Evolutionary conservation across 2,329 filamentous ascomycete species (phyloP), one percentile per base, ranked within the genome.

Genomic region (Arthrobotrys sinensis): DNA sequence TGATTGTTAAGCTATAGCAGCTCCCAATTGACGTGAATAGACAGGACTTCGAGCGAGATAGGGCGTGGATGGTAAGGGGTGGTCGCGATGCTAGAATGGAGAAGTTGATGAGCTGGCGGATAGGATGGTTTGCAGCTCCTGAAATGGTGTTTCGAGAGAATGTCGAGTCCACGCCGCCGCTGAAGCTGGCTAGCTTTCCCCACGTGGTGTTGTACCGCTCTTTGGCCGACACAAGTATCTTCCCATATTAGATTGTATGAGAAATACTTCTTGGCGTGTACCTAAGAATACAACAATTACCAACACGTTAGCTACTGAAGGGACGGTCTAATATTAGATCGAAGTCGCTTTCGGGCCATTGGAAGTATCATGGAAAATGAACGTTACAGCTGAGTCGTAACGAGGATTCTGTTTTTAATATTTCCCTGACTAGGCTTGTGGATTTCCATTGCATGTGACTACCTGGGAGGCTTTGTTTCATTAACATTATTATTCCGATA

Each of bases 161-260:
- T 24, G 38, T 53, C 69, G 48, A 66, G 16, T 40, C 60, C 69
- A 73, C 36, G 24, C 36, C 36, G 24, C 36, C 60, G 68, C 68
- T 48, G 60, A 66, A 73, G 69, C 69, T 66, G 21, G 60, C 60
- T 43, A 60, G 69, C 69, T 73, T 73, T 73, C 60, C 69, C 69
- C 69, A 73, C 69, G 69, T 73, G 69, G 69, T 73, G 62, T 66
- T 34, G 60, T 53, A 28, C 21, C 69, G 69, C 69, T 24, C 60
- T 66, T 32, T 14, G 50, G 48, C 69, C 69, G 69, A 73, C 28
- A 24, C 2, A 45, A 45, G 69, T 73, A 73, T 24, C 62, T n/a
- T 10, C 1, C 4, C 24, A 52, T 38, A 48, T 32, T 48, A 60
- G 32, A 50, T 19, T 40, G 7, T 34, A 60, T 10, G 5, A 4